Base-by-base conservation (phyloP, 1,139 yeast species). In the Geotrichum cucujoidarum region DNA sequence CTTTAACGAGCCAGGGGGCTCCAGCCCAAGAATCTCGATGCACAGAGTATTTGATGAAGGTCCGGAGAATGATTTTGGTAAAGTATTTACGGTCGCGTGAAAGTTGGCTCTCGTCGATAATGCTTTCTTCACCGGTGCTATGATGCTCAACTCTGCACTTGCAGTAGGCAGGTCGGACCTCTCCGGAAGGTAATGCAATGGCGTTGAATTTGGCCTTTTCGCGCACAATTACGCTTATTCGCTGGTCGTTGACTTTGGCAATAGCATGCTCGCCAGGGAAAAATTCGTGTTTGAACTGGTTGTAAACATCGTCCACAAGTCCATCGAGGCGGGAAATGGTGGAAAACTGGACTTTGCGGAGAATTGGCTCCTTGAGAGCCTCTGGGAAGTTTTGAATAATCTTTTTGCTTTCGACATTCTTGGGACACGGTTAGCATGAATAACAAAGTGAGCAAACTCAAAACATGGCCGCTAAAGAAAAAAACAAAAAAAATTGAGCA, bases 1-100 rank as follows among this genome's bases (percentile, higher is more conserved):
- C 80, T 62, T 84, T 85, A n/a, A 92, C 95, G 17, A 92, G 81
- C 97, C 97, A 92, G 1, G 98, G 97, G 2, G 97, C 95, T 1
- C 97, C 97, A 39, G 83, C 75, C 72, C 85, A 85, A 51, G 83
- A 77, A 3, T 92, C 87, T 57, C 96, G 77, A 3, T 87, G 75
- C 58, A 92, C 80, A 4, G 95, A 81, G 58, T 89, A 76, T 61
- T 90, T 90, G 60, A 92, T 78, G 59, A 92, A 92, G 0, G 96
- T 86, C 64, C 90, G 84, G 36, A 92, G 83, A 51, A 86, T 75
- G 78, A 92, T 83, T 64, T 92, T 92, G 7, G 97, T 90, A 68
- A 89, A 90, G 50, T 83, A 77, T 54, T 85, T 83, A 53, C 97
- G 74, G 60, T 92, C 97, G 56, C 98, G 74, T 29, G 83, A 72